Conservation (phyloP, 2,329 filamentous ascomycete species). For the Sordariomycetes sp. region DNA sequence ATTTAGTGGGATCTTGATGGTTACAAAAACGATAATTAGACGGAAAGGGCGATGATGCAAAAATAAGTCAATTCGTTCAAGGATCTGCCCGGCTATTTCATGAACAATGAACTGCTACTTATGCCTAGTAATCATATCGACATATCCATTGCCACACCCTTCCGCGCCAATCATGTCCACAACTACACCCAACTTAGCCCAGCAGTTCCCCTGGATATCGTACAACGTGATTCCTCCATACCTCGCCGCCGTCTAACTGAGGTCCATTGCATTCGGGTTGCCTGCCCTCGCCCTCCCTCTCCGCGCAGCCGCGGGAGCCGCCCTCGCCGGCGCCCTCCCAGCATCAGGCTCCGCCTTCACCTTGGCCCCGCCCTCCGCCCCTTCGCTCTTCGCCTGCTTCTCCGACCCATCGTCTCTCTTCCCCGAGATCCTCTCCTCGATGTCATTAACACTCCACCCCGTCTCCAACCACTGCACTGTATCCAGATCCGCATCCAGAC, state of each 20-base stretch:
- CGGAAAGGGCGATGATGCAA: not conserved
- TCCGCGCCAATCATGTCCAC: too few species aligned
- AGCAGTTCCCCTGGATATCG: not conserved
- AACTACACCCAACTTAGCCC: not conserved
- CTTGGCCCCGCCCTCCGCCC: not conserved
- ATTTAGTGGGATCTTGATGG: not conserved
- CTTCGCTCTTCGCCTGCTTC: not conserved
- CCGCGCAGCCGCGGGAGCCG: not conserved
- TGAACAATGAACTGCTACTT: too few species aligned
- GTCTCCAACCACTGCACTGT: conserved; percentile 1
- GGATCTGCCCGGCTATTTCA: too few species aligned
- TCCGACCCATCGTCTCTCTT: not conserved
- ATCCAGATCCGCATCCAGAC: not conserved
- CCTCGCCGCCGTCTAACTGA: not conserved
- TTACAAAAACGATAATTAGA: not conserved
- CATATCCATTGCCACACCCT: not conserved
- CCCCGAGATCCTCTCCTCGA: not conserved
- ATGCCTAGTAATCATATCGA: not conserved
- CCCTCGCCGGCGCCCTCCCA: not conserved
- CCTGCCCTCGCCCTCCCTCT: not conserved
- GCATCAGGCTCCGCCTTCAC: not conserved
- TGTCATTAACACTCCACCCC: not conserved
- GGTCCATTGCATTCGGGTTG: not conserved
- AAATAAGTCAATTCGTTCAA: not conserved
- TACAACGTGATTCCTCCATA: not conserved